Conservation (phyloP, 371 early-diverging fungal genomes). For the Mucor velutinosus region DNA sequence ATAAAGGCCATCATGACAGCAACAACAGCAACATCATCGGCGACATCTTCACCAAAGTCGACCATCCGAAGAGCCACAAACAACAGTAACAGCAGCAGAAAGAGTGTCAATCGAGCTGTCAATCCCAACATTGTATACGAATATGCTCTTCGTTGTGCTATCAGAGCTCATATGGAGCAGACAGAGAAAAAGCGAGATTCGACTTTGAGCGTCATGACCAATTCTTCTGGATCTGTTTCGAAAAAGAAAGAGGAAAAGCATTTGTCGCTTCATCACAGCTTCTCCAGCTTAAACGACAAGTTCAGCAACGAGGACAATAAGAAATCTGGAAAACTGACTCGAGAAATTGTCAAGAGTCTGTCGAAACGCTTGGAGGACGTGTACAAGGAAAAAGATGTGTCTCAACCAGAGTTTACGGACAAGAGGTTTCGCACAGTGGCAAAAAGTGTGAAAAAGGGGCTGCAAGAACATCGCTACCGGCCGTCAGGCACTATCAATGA, state of each 20-base stretch:
- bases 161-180: conserved; percentile 32
- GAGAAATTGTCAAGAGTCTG: conserved; percentile 40
- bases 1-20: neutral
- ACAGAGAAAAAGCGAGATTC: conserved; percentile 11
- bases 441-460: conserved; percentile 20
- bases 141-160: conserved; percentile 35
- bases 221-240: conserved; percentile 18
- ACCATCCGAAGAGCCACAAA: conserved; percentile 13
- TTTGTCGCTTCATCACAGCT: conserved; percentile 13
- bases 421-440: conserved; percentile 28
- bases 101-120: neutral
- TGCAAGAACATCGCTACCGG: conserved; percentile 36
- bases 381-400: conserved; percentile 24
- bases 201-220: conserved; percentile 4
- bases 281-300: conserved; percentile 34
- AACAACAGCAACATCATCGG: neutral
- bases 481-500: conserved; percentile 44
- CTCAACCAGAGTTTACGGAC: conserved; percentile 34
- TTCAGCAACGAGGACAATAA: conserved; percentile 30
- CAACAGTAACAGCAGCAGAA: conserved; percentile 9
- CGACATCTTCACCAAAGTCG: neutral
- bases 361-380: conserved; percentile 38
- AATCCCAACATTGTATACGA: conserved; percentile 25
- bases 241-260: conserved; percentile 14
- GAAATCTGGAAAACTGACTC: conserved; percentile 42